These are phyloP conservation scores for Elongisporangium senticosum DNA, from an alignment of 352 stramenopile genomes.

Conservation along the genomic window DNA sequence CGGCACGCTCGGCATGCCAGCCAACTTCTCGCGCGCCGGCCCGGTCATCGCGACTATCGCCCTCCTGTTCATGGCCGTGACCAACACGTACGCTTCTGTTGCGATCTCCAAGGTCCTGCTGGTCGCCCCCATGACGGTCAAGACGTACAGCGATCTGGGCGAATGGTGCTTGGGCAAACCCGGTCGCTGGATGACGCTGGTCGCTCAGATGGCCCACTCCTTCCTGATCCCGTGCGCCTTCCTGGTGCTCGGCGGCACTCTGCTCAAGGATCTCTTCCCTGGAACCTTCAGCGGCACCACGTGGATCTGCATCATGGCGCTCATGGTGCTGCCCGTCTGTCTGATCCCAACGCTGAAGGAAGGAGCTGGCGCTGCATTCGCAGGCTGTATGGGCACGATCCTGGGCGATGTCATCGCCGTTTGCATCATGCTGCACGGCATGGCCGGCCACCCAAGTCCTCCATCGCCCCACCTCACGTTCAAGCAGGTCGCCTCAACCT, in stretches of 20 bases:
- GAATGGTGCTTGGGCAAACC: constrained; percentile 32
- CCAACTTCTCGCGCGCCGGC: constrained; percentile 53
- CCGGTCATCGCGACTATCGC: constrained; percentile 37
- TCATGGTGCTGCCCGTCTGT: constrained; percentile 23
- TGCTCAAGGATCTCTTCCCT: constrained; percentile 38
- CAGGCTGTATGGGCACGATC: constrained; percentile 41
- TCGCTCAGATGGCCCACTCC: constrained; percentile 33
- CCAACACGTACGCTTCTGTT: constrained; percentile 44
- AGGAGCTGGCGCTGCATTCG: constrained; percentile 23
- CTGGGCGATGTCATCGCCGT: constrained; percentile 35
- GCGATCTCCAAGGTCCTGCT: constrained; percentile 43
- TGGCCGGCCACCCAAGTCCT: constrained; percentile 23
- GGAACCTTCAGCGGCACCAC: constrained; percentile 25
- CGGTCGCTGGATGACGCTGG: constrained; percentile 25
- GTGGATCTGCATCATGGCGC: constrained; percentile 45
- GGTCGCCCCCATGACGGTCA: constrained; percentile 31
- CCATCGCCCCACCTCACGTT: constrained; percentile 30
- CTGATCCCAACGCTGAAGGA: constrained; percentile 47
- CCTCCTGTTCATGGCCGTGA: constrained; percentile 49
- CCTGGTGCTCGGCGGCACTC: constrained; percentile 35
- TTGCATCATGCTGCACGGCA: constrained; percentile 27
- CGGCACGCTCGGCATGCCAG: constrained; percentile 59
- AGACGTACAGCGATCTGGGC: constrained; percentile 44
- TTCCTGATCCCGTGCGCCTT: constrained; percentile 33
- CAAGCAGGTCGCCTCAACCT: constrained; percentile 32